phyloP scores from a whole-genome alignment of 352 stramenopile genomes.

The Phytophthora sp. region DNA sequence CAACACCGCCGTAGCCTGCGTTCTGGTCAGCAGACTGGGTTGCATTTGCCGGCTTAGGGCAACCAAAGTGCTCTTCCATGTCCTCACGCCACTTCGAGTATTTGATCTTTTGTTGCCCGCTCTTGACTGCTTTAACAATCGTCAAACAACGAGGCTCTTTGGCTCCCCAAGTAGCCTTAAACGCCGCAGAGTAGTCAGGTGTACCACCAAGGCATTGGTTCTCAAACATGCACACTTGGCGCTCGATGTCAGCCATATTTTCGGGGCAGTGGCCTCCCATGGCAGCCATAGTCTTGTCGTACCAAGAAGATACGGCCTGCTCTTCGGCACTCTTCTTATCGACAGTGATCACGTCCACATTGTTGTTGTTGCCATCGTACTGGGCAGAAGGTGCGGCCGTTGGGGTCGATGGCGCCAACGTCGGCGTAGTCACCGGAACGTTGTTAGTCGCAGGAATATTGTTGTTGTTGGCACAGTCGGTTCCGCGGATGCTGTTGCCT shows the following conservation, averaged over 20 bases:
- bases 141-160: conserved; percentile 45
- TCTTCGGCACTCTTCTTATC: conserved; percentile 26
- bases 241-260: conserved; percentile 53
- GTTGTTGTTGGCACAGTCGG: background rate
- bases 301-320: conserved; percentile 43
- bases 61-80: conserved; percentile 54
- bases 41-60: conserved; percentile 34
- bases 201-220: conserved; percentile 55
- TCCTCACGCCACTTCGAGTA: conserved; percentile 37
- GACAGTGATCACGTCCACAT: conserved; percentile 41
- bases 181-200: conserved; percentile 43
- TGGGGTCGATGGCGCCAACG: background rate
- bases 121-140: conserved; percentile 52
- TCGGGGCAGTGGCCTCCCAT: conserved; percentile 42
- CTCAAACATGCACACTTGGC: conserved; percentile 59
- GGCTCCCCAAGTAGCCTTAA: conserved; percentile 51
- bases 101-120: conserved; percentile 37
- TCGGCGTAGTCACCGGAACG: background rate
- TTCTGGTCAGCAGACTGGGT: conserved; percentile 15
- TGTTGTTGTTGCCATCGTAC: conserved; percentile 31
- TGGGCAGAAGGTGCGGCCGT: conserved; percentile 7
- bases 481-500: conserved; percentile 7
- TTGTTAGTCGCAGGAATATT: background rate
- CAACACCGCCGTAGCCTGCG: conserved; percentile 1
- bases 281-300: conserved; percentile 35